Evolutionary conservation across 352 stramenopile species (phyloP).

Genomic region (Phytopythium sindhum): DNA sequence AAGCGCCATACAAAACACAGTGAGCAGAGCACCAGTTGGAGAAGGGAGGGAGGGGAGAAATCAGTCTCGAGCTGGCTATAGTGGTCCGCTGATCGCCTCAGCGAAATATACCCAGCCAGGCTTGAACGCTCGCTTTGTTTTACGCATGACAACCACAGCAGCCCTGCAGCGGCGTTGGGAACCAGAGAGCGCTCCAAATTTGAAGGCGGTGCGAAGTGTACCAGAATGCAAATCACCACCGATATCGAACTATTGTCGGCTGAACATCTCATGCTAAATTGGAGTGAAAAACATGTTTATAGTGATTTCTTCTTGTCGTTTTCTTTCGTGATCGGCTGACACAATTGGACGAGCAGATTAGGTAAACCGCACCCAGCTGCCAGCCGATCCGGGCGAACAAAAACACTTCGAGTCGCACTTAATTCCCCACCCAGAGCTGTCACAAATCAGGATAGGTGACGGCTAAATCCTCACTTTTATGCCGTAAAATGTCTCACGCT

Average conservation of each 20-base stretch:
- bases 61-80: background rate
- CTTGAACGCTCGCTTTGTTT: background rate
- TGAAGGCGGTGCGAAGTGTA: too few species aligned
- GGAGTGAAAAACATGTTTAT: background rate
- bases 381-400: background rate
- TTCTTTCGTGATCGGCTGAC: background rate
- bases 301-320: background rate
- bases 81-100: background rate
- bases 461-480: conserved; percentile 6
- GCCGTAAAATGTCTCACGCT: background rate
- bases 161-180: too few species aligned
- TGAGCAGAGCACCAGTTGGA: background rate
- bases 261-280: background rate
- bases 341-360: background rate
- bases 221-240: background rate
- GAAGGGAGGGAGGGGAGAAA: background rate
- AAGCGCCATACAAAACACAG: too few species aligned
- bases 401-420: background rate
- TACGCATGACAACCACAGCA: too few species aligned
- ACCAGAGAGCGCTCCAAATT: background rate
- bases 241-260: background rate
- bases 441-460: conserved; percentile 1
- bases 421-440: background rate
- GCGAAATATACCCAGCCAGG: background rate
- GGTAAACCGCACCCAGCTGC: background rate